Evolutionary conservation across 192 early-diverging fungal genomes (phyloP), one percentile per base, ranked within the genome.

Genomic region (Endogone sp.): DNA sequence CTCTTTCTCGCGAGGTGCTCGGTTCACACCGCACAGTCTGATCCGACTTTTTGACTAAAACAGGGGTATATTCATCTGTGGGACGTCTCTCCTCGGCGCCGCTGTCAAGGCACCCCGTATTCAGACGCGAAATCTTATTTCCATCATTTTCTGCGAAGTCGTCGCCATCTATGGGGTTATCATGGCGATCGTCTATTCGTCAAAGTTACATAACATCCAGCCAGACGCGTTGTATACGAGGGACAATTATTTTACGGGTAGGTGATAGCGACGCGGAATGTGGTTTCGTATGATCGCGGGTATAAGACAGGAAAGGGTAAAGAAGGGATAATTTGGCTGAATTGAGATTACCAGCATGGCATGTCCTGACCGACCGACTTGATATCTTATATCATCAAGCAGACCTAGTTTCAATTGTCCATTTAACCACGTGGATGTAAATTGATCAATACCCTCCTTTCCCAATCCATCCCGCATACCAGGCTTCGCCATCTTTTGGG

Each of bases 81-180:
- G 95, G n/a, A 84, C 92, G 27, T 88, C 86, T 68, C 84, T 98
- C 27, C 82, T 98, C 22, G 97, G 95, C 72, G 95, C 85, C 23
- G 94, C 92, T 16, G 93, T 99, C 56, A 83, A 86, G 56, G 87
- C 93, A 3, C 97, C 97, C 65, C 85, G 97, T 29, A 98, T 99
- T 69, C 85, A 91, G 59, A 96, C 95, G 27, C 96, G 96, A 81
- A 99, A 99, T 85, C 85, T 99, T 71, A 96, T 98, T 79, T 94
- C 93, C 72, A 96, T 99, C 70, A 99, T 98, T 76, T 99, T 99
- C 74, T 99, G 95, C 81, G 97, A 99, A 83, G 97, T 98, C 60
- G 97, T 99, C 11, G 97, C 95, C 68, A 99, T 99, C 69, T 99
- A 99, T 82, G 97, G 97, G 65, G 86, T 99, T 26, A 98, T 99